Evolutionary conservation across 208 protist genomes (phyloP).

Genomic region (Leptomonas pyrrhocoris): DNA sequence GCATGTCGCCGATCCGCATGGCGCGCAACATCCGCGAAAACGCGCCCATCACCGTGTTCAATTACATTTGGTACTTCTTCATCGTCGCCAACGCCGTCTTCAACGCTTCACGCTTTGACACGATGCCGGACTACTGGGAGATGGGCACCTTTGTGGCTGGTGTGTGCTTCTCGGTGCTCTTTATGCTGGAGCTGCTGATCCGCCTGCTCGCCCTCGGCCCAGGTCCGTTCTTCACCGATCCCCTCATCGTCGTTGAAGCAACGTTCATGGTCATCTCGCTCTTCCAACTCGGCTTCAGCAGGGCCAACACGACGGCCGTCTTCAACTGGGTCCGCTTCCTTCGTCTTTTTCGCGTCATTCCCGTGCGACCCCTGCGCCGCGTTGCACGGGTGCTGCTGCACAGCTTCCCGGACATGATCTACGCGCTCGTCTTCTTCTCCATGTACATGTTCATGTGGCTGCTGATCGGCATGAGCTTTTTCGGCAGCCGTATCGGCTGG

Average conservation of each 20-base stretch:
- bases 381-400: conserved; percentile 83
- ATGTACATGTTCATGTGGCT: conserved; percentile 93
- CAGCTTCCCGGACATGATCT: conserved; percentile 80
- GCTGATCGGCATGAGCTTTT: conserved; percentile 92
- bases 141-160: conserved; percentile 67
- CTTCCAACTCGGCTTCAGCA: conserved; percentile 89
- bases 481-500: conserved; percentile 76
- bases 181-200: conserved; percentile 86
- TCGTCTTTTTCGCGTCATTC: conserved; percentile 66
- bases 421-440: conserved; percentile 86
- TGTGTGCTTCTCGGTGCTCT: conserved; percentile 82
- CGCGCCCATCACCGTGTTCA: conserved; percentile 79
- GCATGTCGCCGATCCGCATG: conserved; percentile 83
- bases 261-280: conserved; percentile 81
- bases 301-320: conserved; percentile 77
- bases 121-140: conserved; percentile 82
- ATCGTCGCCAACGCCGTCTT: conserved; percentile 89
- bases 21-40: conserved; percentile 86
- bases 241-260: conserved; percentile 79
- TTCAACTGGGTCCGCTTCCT: conserved; percentile 92
- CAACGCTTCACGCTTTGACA: conserved; percentile 85
- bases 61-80: conserved; percentile 73
- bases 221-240: conserved; percentile 74
- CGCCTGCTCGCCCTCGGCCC: conserved; percentile 81
- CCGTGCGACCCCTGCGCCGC: conserved; percentile 63